Conservation (phyloP, 1,284 basidiomycete genomes). For the Pseudozyma hubeiensis region DNA sequence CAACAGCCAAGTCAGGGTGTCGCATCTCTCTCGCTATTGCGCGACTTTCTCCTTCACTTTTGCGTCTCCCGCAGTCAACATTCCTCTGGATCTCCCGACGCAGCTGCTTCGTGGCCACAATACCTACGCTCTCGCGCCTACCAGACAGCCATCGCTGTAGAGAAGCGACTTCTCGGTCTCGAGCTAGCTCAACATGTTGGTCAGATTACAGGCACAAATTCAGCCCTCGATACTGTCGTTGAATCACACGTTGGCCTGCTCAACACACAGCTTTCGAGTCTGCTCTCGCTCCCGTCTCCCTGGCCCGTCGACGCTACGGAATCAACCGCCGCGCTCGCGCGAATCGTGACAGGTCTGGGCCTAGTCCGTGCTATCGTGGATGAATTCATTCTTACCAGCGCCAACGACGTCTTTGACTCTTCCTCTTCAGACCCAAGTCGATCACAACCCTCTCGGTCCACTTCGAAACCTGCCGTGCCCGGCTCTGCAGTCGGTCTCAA, state of each 20-base stretch:
- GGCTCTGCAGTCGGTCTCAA: constrained; percentile 53
- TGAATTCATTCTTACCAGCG: constrained; percentile 46
- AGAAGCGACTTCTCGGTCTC: constrained; percentile 51
- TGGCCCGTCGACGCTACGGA: constrained; percentile 42
- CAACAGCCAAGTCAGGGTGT: constrained; percentile 31
- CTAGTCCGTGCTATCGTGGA: constrained; percentile 49
- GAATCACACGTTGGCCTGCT: constrained; percentile 38
- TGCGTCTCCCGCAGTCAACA: constrained; percentile 43
- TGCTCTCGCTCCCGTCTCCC: constrained; percentile 33
- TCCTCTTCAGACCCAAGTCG: constrained; percentile 23
- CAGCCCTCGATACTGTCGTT: constrained; percentile 26
- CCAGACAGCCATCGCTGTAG: constrained; percentile 53
- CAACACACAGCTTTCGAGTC: constrained; percentile 39
- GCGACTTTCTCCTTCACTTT: constrained; percentile 55
- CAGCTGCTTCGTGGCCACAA: constrained; percentile 42
- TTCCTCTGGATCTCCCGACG: constrained; percentile 22
- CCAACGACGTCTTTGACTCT: constrained; percentile 41
- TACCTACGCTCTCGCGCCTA: constrained; percentile 51
- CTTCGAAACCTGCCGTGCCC: constrained; percentile 30
- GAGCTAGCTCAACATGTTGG: constrained; percentile 48
- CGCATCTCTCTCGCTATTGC: constrained; percentile 32
- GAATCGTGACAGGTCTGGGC: constrained; percentile 43
- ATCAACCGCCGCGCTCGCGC: constrained; percentile 18
- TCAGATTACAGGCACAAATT: constrained; percentile 18
- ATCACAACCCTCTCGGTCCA: constrained; percentile 12